Evolutionary conservation across 139 green algal genomes (phyloP), one percentile per base, ranked within the genome.

Genomic region (Tetraselmis chui): DNA sequence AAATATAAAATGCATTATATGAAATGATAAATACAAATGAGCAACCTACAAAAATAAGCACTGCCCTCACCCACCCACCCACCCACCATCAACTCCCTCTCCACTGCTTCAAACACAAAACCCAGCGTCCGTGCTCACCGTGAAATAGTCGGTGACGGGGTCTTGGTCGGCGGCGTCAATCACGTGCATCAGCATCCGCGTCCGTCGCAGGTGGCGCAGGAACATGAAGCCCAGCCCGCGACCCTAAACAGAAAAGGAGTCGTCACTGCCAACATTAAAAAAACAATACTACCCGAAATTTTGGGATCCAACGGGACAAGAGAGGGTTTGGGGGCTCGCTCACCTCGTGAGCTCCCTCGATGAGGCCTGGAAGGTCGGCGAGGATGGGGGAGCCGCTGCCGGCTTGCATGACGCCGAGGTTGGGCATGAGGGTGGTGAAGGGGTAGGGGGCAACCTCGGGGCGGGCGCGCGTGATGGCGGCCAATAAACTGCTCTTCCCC

Each of bases 351-450:
- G 89, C 89, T 11, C 88, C 89, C 59, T 95, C 92, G 78, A 98
- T 98, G 1, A 98, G 89, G 0, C 94, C 94, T 2, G 94, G 94
- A 31, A 98, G 84, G 83, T 98, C 94, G 2, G 92, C 92, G 30
- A 95, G 89, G 30, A 95, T 88, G 0, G 89, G 75, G 81, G 79
- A 67, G 23, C 27, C 27, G 29, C 59, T 75, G 27, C 79, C 82
- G 24, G 85, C 75, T 11, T 29, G 32, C 78, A 96, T 82, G 1
- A 98, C 94, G 0, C 95, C 95, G 31, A 98, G 88, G 88, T 98
- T 98, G 31, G 95, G 95, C 89, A 97, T 96, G 30, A 98, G 89
- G 0, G 95, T 98, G 76, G 95, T 98, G 91, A 98, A 98, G 58
- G 95, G 94, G 86, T 98, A 98, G 28, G 89, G 77, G 0, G 95